phyloP scores from a whole-genome alignment of 805 yeast species.

The Candida nitratophila region DNA sequence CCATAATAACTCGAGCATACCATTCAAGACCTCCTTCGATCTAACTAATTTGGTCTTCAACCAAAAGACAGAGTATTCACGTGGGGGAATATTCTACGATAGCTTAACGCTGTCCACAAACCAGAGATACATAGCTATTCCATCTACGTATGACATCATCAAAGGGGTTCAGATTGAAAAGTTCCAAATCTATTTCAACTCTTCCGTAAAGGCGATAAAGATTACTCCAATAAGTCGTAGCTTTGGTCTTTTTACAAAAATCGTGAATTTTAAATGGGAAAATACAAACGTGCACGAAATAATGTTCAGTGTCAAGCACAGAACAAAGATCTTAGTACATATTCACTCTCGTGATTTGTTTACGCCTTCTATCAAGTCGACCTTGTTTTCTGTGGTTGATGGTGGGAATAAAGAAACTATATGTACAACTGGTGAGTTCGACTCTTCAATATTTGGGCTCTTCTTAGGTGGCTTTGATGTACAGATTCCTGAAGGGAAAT shows the following conservation, averaged over 20 bases:
- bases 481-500: background rate
- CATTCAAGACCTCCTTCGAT: slow-evolving; percentile 19
- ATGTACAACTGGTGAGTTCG: background rate
- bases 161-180: slow-evolving; percentile 10
- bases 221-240: slow-evolving; percentile 2
- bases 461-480: background rate
- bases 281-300: background rate
- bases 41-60: slow-evolving; percentile 20
- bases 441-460: background rate
- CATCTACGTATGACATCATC: slow-evolving; percentile 41
- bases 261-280: background rate
- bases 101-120: slow-evolving; percentile 20
- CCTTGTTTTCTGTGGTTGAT: background rate
- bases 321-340: background rate
- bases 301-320: background rate
- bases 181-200: slow-evolving; percentile 28
- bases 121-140: slow-evolving; percentile 36
- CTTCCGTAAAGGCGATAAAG: slow-evolving; percentile 6
- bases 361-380: background rate
- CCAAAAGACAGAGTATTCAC: slow-evolving; percentile 28
- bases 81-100: slow-evolving; percentile 15
- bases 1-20: slow-evolving; percentile 22
- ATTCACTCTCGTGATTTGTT: background rate
- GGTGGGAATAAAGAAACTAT: background rate
- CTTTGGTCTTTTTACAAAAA: slow-evolving; percentile 8